These are phyloP conservation scores for Nemania bipapillata DNA, from an alignment of 2,329 filamentous ascomycete species.

Conservation along the genomic window DNA sequence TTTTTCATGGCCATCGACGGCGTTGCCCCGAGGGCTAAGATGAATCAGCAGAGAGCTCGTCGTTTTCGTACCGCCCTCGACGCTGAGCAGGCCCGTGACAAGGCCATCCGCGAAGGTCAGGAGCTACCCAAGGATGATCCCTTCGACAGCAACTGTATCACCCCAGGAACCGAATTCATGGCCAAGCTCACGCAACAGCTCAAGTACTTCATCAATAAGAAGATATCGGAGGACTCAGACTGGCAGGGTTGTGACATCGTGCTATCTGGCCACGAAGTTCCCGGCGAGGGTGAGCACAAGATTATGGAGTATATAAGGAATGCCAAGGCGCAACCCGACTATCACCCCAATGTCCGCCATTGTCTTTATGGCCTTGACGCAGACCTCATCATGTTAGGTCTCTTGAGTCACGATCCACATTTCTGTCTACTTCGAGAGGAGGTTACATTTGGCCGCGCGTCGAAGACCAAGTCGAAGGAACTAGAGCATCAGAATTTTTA, in stretches of 20 bases:
- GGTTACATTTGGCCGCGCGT: constrained; percentile 92
- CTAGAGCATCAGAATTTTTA: constrained; percentile 99
- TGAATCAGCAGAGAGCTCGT: constrained; percentile 98
- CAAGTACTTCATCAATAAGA: constrained; percentile 99
- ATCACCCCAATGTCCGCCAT: constrained; percentile 92
- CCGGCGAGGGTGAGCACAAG: constrained; percentile 98
- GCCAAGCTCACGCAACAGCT: constrained; percentile 92
- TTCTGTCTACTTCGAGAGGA: constrained; percentile 97
- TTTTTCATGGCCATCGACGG: constrained; percentile 99
- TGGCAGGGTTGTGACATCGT: constrained; percentile 98
- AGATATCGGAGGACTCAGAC: constrained; percentile 94
- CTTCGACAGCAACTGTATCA: constrained; percentile 99
- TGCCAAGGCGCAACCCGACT: constrained; percentile 92
- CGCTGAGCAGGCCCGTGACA: constrained; percentile 87
- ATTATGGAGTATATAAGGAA: constrained; percentile 99
- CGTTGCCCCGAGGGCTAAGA: constrained; percentile 96
- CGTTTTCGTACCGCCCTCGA: constrained; percentile 95
- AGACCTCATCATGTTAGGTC: constrained; percentile 97
- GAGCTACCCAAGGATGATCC: constrained; percentile 95
- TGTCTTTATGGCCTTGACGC: constrained; percentile 97
- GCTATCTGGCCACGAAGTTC: constrained; percentile 95
- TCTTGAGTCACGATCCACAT: constrained; percentile 97
- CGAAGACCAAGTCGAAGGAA: constrained; percentile 90
- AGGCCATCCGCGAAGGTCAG: constrained; percentile 86
- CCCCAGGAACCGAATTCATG: constrained; percentile 97